Conservation (phyloP, 2,329 filamentous ascomycete genomes). For the Neonectria sp. region DNA sequence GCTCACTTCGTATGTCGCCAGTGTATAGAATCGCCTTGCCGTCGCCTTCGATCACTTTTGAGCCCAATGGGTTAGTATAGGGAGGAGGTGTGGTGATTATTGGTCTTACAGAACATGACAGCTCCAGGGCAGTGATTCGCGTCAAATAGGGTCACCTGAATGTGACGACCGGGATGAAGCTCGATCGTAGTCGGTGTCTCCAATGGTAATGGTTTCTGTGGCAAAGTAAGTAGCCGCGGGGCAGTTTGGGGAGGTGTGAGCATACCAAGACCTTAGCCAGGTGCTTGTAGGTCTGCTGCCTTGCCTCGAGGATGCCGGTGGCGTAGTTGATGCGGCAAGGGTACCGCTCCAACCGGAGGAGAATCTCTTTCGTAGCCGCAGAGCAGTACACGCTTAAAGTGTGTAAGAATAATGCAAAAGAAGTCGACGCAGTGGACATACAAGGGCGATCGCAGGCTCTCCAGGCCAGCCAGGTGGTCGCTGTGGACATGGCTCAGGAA, state of each 20-base stretch:
- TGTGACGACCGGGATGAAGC: slow-evolving; percentile 75
- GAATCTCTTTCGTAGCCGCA: slow-evolving; percentile 83
- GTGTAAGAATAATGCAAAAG: not conserved
- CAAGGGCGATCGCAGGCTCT: slow-evolving; percentile 83
- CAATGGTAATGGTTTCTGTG: slow-evolving; percentile 82
- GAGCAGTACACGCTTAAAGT: slow-evolving; percentile 83
- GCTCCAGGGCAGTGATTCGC: slow-evolving; percentile 93
- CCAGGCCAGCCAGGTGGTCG: slow-evolving; percentile 88
- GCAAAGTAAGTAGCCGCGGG: slow-evolving; percentile 3
- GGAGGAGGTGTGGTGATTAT: rapidly evolving
- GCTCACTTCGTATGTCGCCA: slow-evolving; percentile 88
- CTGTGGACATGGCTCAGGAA: slow-evolving; percentile 95
- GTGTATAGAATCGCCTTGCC: slow-evolving; percentile 87
- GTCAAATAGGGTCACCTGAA: slow-evolving; percentile 88
- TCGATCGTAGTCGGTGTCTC: slow-evolving; percentile 86
- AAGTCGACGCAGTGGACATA: slow-evolving; percentile 47
- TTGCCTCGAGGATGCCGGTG: slow-evolving; percentile 81
- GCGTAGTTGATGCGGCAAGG: slow-evolving; percentile 86
- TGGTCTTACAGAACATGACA: slow-evolving; percentile 83
- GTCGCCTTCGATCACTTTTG: slow-evolving; percentile 79
- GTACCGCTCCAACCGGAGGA: slow-evolving; percentile 85
- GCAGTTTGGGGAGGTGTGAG: rapidly evolving
- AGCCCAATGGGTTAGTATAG: not conserved
- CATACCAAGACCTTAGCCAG: slow-evolving; percentile 77
- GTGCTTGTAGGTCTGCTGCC: slow-evolving; percentile 82